Base-by-base conservation (phyloP, 148 eudicot species). In the Talinum fruticosum region DNA sequence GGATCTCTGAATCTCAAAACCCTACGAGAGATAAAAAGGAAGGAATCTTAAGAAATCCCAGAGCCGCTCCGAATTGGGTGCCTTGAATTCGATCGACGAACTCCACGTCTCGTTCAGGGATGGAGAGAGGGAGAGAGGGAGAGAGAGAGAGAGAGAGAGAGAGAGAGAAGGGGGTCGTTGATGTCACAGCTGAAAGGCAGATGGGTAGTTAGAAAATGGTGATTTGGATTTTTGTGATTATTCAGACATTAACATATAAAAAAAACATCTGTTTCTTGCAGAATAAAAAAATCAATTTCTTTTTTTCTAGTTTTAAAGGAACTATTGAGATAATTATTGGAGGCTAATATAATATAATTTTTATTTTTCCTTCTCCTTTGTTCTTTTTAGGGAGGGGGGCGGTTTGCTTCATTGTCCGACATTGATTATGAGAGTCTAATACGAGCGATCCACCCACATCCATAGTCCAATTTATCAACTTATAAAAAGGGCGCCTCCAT, bases 11-110 rank as follows among this genome's bases (percentile, higher is more conserved):
- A 14, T 26, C 38, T 33, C 15, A 13, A 82, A 78, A 74, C 84
- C 81, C 84, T 82, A 82, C 74, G 74, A 78, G 71, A 78, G 81
- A 82, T 79, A 77, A 66, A 67, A 47, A 36, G 47, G 13, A n/a
- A n/a, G 29, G 54, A 49, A 7, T 3, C 3, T 49, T 49, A 24
- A 28, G 15, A 62, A 51, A 51, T 51, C 57, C 5, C 4, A 23
- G 57, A 51, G n/a, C 33, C 1, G 66, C 10, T 62, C 66, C 66
- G 66, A 19, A 2, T 62, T 62, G 26, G 66, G 66, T 10, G 66
- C 33, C 33, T 62, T 28, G 32, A 62, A 62, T 62, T 62, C 10
- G 66, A 62, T 62, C 64, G 29, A 13, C 29, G 64, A 59, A 59
- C 28, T 59, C 6, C 64, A 59, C 33, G 66, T 62, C 66, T 33